A percentile compares a stretch with the other conserved stretches of the same genome.
These are phyloP conservation scores for Sanghuangporus weigelae DNA, from an alignment of 1,284 basidiomycete genomes.

Conservation along the genomic window DNA sequence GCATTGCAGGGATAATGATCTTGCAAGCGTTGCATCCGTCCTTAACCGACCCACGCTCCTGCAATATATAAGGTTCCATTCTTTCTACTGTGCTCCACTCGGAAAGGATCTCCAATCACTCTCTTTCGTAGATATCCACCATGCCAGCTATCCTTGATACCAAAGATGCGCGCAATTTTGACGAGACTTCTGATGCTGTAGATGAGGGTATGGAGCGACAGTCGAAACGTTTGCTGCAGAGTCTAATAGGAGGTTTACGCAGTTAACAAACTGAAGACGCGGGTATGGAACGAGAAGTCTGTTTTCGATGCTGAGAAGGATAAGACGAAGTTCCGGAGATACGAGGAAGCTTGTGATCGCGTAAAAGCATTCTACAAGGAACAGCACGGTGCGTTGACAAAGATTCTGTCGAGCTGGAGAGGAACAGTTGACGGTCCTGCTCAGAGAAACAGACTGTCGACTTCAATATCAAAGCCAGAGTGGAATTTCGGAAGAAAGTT, in stretches of 20 bases:
- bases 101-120: too few species aligned
- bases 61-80: not conserved
- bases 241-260: not conserved
- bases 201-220: conserved; percentile 51
- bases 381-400: conserved; percentile 63
- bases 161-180: conserved; percentile 39
- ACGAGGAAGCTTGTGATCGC: conserved; percentile 74
- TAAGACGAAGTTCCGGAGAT: conserved; percentile 68
- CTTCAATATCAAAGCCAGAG: conserved; percentile 75
- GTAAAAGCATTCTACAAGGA: conserved; percentile 86
- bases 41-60: not conserved
- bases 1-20: not conserved
- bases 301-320: conserved; percentile 74
- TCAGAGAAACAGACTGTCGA: conserved; percentile 83
- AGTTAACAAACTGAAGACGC: conserved; percentile 17
- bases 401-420: not conserved
- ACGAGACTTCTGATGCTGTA: conserved; percentile 64
- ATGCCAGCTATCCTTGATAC: not conserved
- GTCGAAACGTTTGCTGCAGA: too few species aligned
- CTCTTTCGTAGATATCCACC: not conserved
- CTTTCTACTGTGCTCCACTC: not conserved
- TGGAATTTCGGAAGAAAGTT: conserved; percentile 58
- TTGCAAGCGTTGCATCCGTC: not conserved
- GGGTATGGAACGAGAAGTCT: conserved; percentile 51
- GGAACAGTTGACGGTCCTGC: not conserved